Conservation (phyloP, 2,329 filamentous ascomycete genomes). For the Talaromyces piceae region DNA sequence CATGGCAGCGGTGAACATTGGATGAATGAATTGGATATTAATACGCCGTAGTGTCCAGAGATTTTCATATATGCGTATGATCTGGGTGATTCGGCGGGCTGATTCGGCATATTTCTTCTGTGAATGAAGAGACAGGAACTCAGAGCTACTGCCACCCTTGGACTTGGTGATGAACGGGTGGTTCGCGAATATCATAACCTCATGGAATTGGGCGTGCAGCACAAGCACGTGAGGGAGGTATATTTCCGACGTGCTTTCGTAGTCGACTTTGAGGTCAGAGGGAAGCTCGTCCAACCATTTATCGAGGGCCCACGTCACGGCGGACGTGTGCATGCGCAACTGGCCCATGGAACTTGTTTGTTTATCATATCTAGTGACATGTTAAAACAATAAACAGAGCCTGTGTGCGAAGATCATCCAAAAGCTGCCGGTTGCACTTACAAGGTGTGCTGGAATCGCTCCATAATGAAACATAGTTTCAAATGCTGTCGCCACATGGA, state of each 20-base stretch:
- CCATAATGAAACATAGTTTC: conserved; percentile 13
- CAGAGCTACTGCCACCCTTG: background rate
- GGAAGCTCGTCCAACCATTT: conserved; percentile 12
- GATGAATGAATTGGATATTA: conserved; percentile 15
- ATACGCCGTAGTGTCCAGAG: conserved; percentile 14
- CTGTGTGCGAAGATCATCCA: background rate
- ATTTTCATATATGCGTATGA: conserved; percentile 11
- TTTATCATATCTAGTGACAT: conserved; percentile 9
- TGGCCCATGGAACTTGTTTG: conserved; percentile 9
- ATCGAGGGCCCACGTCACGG: conserved; percentile 9
- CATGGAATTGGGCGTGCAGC: conserved; percentile 14
- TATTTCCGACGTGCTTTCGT: conserved; percentile 3
- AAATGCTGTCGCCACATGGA: conserved; percentile 14
- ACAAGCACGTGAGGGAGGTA: conserved; percentile 16
- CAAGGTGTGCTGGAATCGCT: conserved; percentile 13
- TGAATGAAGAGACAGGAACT: background rate
- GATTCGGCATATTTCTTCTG: conserved; percentile 11
- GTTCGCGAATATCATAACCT: conserved; percentile 15
- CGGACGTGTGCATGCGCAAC: conserved; percentile 9
- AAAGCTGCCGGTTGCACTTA: conserved; percentile 1
- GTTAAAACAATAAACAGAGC: background rate
- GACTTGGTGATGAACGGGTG: conserved; percentile 14
- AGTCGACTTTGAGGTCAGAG: conserved; percentile 5
- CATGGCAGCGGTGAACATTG: conserved; percentile 14
- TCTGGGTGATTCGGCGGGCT: conserved; percentile 7